A percentile compares a stretch with the other conserved stretches of the same genome.
These are phyloP conservation scores for Ogataea trehaloabstinens DNA, from an alignment of 805 yeast genomes.

Conservation along the genomic window DNA sequence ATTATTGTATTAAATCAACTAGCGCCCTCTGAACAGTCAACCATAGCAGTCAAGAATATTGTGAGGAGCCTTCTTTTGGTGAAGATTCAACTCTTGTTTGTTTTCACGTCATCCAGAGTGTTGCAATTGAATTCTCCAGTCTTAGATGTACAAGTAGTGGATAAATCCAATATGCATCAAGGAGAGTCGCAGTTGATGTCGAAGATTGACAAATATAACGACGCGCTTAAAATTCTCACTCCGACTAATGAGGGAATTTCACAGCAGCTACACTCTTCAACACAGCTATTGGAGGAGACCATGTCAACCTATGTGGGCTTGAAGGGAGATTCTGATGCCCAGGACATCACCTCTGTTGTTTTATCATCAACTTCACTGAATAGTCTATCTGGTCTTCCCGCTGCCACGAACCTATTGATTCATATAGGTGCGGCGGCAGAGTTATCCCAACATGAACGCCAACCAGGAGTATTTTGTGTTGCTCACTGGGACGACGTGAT, in stretches of 20 bases:
- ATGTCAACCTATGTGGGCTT: conserved; percentile 7
- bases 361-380: conserved; percentile 25
- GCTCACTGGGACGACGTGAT: conserved; percentile 35
- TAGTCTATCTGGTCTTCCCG: conserved; percentile 15
- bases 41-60: conserved; percentile 28
- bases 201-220: conserved; percentile 18
- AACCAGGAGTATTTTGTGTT: conserved; percentile 19
- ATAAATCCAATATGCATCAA: conserved; percentile 5
- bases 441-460: conserved; percentile 1
- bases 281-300: neutral
- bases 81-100: conserved; percentile 25
- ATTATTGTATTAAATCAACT: conserved; percentile 29
- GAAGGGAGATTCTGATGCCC: neutral
- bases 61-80: conserved; percentile 28
- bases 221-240: conserved; percentile 6
- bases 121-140: conserved; percentile 14
- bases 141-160: conserved; percentile 13
- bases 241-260: conserved; percentile 8
- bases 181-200: conserved; percentile 9
- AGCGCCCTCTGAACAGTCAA: conserved; percentile 18
- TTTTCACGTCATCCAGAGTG: conserved; percentile 21
- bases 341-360: conserved; percentile 17
- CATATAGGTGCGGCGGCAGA: conserved; percentile 27
- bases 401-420: conserved; percentile 21
- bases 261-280: neutral